phyloP scores from a whole-genome alignment of 2,329 filamentous ascomycete species.

The Alternaria viburni region DNA sequence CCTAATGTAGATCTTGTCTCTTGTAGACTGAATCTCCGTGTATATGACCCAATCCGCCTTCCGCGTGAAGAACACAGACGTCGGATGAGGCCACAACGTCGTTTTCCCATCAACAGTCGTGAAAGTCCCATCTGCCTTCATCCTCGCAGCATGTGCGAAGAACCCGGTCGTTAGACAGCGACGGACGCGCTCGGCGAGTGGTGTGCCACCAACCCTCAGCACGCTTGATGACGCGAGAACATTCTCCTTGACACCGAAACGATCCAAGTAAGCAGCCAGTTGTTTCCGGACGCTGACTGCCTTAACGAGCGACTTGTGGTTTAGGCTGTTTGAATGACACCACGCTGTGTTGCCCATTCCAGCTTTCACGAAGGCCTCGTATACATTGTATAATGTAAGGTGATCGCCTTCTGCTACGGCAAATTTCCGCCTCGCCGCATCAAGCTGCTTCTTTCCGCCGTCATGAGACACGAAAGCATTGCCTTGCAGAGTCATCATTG shows the following conservation, averaged over 20 bases:
- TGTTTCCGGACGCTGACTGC: conserved; percentile 88
- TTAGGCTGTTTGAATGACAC: conserved; percentile 85
- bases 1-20: conserved; percentile 85
- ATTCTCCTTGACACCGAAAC: conserved; percentile 71
- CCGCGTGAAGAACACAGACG: conserved; percentile 91
- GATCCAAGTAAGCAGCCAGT: conserved; percentile 83
- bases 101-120: conserved; percentile 81
- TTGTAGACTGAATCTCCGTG: conserved; percentile 89
- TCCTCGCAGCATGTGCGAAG: conserved; percentile 90
- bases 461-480: conserved; percentile 83
- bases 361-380: conserved; percentile 82
- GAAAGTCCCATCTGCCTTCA: conserved; percentile 93
- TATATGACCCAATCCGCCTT: conserved; percentile 98
- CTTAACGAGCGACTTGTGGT: conserved; percentile 81
- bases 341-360: conserved; percentile 85
- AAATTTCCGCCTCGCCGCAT: conserved; percentile 79
- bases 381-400: conserved; percentile 90
- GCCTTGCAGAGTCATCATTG: conserved; percentile 88
- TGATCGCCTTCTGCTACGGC: conserved; percentile 94
- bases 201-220: conserved; percentile 50
- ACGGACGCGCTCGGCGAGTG: conserved; percentile 75
- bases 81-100: conserved; percentile 85
- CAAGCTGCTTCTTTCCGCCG: conserved; percentile 75
- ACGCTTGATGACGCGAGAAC: conserved; percentile 54
- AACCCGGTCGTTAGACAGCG: conserved; percentile 88